These are phyloP conservation scores for Euphorbia peplus DNA, from an alignment of 345 rosid species.

Conservation along the genomic window DNA sequence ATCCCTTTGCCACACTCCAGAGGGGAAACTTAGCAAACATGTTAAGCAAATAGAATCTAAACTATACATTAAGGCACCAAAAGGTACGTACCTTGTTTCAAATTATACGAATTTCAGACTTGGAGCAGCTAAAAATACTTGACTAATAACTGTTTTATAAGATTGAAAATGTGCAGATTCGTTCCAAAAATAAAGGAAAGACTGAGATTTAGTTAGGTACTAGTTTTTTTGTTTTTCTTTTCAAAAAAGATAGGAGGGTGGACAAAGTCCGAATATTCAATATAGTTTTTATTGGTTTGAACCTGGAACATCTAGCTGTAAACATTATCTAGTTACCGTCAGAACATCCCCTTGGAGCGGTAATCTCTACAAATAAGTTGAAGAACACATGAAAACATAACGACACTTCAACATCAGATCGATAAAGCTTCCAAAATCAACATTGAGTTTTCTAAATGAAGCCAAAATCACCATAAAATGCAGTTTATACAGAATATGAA, in stretches of 20 bases:
- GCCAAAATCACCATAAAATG: neutral
- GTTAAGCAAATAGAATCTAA: too few species aligned
- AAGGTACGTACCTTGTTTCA: too few species aligned
- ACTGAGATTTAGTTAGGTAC: neutral
- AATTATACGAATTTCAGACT: neutral
- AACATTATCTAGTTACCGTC: too few species aligned
- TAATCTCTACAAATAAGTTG: neutral
- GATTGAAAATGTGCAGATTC: neutral
- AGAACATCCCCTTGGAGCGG: neutral
- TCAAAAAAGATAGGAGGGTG: too few species aligned
- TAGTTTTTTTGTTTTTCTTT: too few species aligned
- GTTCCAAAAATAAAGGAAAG: neutral
- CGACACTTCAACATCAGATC: conserved; percentile 3
- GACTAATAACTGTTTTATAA: neutral
- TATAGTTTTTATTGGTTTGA: too few species aligned
- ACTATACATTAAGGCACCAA: too few species aligned
- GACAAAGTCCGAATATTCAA: too few species aligned
- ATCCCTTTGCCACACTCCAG: neutral
- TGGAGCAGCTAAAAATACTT: neutral
- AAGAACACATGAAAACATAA: neutral
- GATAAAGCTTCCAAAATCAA: conserved; percentile 6
- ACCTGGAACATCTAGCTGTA: too few species aligned
- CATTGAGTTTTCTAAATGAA: neutral
- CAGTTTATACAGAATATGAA: neutral
- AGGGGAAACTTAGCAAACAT: neutral